A percentile compares a stretch with the other conserved stretches of the same genome.
phyloP scores from a whole-genome alignment of 441 rosid genomes.

The Eruca vesicaria region DNA sequence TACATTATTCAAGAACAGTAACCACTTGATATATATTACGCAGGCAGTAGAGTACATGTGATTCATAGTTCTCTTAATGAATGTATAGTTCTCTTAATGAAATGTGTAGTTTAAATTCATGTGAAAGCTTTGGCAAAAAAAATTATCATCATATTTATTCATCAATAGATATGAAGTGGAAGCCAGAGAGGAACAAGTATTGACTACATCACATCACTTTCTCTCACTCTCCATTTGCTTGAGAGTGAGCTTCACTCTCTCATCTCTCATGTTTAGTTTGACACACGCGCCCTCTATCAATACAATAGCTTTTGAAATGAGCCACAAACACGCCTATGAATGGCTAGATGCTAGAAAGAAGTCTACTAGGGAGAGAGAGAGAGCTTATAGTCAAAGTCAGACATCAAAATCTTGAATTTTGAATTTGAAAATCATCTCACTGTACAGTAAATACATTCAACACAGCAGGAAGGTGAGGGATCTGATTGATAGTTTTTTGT shows the following conservation, averaged over 20 bases:
- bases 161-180: constrained; percentile 25
- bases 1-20: not conserved
- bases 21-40: not conserved
- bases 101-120: too few relatives aligned
- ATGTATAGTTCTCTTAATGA: not conserved
- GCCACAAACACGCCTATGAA: constrained; percentile 6
- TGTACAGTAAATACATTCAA: constrained; percentile 35
- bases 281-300: constrained; percentile 27
- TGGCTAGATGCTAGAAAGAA: constrained; percentile 32
- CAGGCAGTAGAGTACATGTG: not conserved
- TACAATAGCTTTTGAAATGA: not conserved
- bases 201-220: constrained; percentile 24
- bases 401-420: constrained; percentile 16
- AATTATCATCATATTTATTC: not conserved
- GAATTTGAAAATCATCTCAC: constrained; percentile 16
- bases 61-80: not conserved
- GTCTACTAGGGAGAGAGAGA: constrained; percentile 14
- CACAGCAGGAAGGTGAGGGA: not conserved
- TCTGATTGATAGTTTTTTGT: constrained; percentile 30
- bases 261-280: constrained; percentile 5
- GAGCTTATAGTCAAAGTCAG: constrained; percentile 29
- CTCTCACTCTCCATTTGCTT: not conserved
- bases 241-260: constrained; percentile 21
- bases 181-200: constrained; percentile 25
- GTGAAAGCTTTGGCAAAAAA: constrained; percentile 10